Conservation (phyloP, 352 stramenopile species). For the Globisporangium viniferum region DNA sequence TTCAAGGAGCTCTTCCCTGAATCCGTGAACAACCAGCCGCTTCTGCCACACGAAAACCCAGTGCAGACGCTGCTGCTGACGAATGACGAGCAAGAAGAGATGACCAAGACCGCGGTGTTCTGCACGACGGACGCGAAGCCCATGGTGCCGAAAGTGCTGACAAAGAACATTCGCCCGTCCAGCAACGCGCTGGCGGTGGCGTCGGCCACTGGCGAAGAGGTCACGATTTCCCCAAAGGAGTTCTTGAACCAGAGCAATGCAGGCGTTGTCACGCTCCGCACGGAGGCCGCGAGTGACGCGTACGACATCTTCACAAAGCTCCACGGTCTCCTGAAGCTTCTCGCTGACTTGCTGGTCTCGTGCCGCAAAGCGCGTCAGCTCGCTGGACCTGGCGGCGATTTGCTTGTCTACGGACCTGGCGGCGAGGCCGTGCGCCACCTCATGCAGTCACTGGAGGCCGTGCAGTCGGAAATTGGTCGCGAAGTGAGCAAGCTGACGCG, state of each 20-base stretch:
- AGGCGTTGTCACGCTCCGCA: constrained; percentile 63
- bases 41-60: constrained; percentile 35
- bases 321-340: constrained; percentile 74
- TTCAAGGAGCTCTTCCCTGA: constrained; percentile 78
- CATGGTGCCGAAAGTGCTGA: constrained; percentile 62
- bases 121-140: constrained; percentile 63
- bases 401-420: constrained; percentile 82
- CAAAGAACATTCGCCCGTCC: constrained; percentile 17
- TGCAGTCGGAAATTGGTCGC: constrained; percentile 74
- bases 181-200: constrained; percentile 34
- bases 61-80: constrained; percentile 59
- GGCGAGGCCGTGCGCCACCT: constrained; percentile 77
- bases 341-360: constrained; percentile 79
- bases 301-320: constrained; percentile 76
- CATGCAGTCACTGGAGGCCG: constrained; percentile 80
- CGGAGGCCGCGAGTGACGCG: constrained; percentile 50
- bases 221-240: constrained; percentile 50
- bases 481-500: constrained; percentile 76
- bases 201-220: constrained; percentile 33
- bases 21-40: constrained; percentile 27
- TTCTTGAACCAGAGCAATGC: constrained; percentile 75
- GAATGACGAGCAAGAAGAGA: constrained; percentile 67
- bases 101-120: constrained; percentile 68
- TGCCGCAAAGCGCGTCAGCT: constrained; percentile 81
- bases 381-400: constrained; percentile 71